Base-by-base conservation (phyloP, 1,284 basidiomycete species). In the Exobasidium rhododendri region DNA sequence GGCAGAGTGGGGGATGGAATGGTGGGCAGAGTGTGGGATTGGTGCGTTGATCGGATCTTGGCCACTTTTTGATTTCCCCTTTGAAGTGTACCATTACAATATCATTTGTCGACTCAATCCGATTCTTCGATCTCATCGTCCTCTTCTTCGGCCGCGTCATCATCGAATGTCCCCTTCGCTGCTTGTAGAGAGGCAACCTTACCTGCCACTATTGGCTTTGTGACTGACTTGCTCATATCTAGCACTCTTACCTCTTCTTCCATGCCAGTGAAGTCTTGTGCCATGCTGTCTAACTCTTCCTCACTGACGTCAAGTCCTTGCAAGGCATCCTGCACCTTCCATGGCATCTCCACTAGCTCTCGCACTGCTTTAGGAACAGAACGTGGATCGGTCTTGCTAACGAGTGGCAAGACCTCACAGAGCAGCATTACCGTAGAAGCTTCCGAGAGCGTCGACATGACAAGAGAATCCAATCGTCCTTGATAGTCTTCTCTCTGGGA, bases 11-110 rank as follows among this genome's bases (percentile, higher is more conserved):
- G 71, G 13, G 67, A 68, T 43, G 73, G 73, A 22, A 59, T 61
- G 2, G 73, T 75, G 1, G 73, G 73, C 22, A 54, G 64, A 35
- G 63, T 61, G 2, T 75, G 72, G 72, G 67, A 74, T 53, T 64
- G 64, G 26, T 58, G 67, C 20, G 67, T 73, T 5, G 71, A 75
- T 17, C 68, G 68, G 66, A 14, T 55, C 52, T 32, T 55, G 52
- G 20, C 52, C 5, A 44, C 52, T 31, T 55, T 55, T 26, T 55
- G 35, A 26, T 40, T 40, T 7, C 22, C 10, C 22, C 20, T 26
- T 50, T 50, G 10, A 10, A 7, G 10, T 31, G 10, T 50, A n/a
- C 20, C 47, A 26, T 50, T 50, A 50, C 14, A 50, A 20, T 50
- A 17, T 50, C 14, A n/a, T 24, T 50, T 2, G 22, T 26, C n/a